Percentiles rank a stretch among this genome's conserved stretches.
phyloP scores from a whole-genome alignment of 2,329 filamentous ascomycete genomes.

The Lecanoromycetidae sp. region DNA sequence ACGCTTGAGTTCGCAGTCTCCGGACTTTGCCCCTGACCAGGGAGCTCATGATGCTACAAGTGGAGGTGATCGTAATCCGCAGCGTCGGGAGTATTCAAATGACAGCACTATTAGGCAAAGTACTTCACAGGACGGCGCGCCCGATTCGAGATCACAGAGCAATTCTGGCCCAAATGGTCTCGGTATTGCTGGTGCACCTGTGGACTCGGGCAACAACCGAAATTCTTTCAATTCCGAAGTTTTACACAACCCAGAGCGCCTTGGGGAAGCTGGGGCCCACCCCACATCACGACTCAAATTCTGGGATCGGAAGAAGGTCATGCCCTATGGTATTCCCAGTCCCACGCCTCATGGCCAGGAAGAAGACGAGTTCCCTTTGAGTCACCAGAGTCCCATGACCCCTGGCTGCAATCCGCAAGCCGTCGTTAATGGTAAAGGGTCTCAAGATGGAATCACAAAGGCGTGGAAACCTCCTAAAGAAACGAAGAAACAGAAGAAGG shows the following conservation, averaged over 20 bases:
- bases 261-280: neutral
- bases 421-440: conserved; percentile 12
- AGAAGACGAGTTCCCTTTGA: conserved; percentile 28
- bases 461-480: neutral
- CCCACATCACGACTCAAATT: conserved; percentile 15
- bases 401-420: conserved; percentile 15
- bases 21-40: neutral
- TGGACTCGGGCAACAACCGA: neutral
- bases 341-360: conserved; percentile 25
- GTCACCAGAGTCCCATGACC: conserved; percentile 17
- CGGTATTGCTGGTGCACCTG: conserved; percentile 2
- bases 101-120: neutral
- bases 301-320: conserved; percentile 22
- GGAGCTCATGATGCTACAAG: neutral
- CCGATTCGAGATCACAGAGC: neutral
- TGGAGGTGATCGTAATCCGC: neutral
- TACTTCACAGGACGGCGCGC: neutral
- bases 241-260: conserved; percentile 3
- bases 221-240: conserved; percentile 1
- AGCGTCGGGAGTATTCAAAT: neutral
- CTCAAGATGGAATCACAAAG: neutral
- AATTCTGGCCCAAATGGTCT: neutral
- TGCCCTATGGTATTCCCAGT: conserved; percentile 16
- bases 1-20: neutral
- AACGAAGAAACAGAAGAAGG: conserved; percentile 3